Conservation (phyloP, 192 early-diverging fungal genomes). For the Entomortierella lignicola region DNA sequence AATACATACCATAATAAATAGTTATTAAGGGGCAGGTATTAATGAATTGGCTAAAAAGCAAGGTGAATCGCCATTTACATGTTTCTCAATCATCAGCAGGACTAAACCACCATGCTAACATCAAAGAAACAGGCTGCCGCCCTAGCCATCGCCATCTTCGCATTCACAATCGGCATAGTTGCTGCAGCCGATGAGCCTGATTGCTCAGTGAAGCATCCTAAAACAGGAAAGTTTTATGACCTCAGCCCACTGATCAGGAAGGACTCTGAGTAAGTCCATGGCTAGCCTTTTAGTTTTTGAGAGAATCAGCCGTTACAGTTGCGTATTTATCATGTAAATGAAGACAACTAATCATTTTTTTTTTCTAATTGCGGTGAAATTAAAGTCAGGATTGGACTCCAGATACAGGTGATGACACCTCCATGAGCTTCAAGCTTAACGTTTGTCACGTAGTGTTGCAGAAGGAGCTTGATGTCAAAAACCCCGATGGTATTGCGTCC, state of each 20-base stretch:
- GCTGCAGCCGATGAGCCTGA: slow-evolving; percentile 34
- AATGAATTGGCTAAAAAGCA: too few relatives aligned
- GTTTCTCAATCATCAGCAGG: too few relatives aligned
- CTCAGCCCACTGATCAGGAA: slow-evolving; percentile 40
- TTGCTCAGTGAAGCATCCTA: slow-evolving; percentile 45
- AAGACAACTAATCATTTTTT: neutral
- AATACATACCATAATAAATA: too few relatives aligned
- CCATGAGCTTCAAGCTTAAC: slow-evolving; percentile 29
- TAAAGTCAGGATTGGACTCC: slow-evolving; percentile 41
- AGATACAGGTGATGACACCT: slow-evolving; percentile 25
- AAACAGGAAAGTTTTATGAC: slow-evolving; percentile 40
- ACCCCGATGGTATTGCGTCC: slow-evolving; percentile 31
- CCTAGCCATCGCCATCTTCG: slow-evolving; percentile 20
- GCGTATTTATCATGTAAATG: neutral
- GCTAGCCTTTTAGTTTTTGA: too few relatives aligned
- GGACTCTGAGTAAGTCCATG: slow-evolving; percentile 31
- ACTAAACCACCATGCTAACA: slow-evolving; percentile 8
- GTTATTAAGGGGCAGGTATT: too few relatives aligned
- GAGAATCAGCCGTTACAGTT: too few relatives aligned
- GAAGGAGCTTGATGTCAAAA: slow-evolving; percentile 37
- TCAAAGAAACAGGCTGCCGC: slow-evolving; percentile 12
- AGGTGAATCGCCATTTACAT: neutral
- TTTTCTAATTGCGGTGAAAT: neutral
- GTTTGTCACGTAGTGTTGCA: slow-evolving; percentile 36
- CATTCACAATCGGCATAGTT: neutral